These are phyloP conservation scores for Barnettozyma siamensis DNA, from an alignment of 805 yeast genomes.

Conservation along the genomic window DNA sequence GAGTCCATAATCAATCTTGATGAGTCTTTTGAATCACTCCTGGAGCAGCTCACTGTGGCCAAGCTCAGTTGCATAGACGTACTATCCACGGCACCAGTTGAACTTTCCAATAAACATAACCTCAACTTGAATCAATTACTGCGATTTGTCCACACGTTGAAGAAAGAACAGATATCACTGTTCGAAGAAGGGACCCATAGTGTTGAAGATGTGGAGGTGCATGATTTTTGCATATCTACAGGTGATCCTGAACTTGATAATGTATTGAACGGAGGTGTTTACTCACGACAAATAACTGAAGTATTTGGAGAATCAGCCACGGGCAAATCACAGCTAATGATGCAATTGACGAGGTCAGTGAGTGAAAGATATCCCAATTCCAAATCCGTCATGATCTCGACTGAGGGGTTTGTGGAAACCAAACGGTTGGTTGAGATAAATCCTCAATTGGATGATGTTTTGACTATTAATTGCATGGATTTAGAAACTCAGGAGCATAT, in stretches of 20 bases:
- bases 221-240: conserved; percentile 35
- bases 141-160: conserved; percentile 6
- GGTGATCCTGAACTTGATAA: conserved; percentile 49
- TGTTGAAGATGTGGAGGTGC: background rate
- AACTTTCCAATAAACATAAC: conserved; percentile 29
- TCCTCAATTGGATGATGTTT: conserved; percentile 35
- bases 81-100: conserved; percentile 31
- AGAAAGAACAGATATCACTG: conserved; percentile 24
- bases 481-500: conserved; percentile 72
- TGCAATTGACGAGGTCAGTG: conserved; percentile 57
- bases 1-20: conserved; percentile 30
- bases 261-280: conserved; percentile 51
- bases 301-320: conserved; percentile 78
- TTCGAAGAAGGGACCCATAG: conserved; percentile 18
- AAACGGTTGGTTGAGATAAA: conserved; percentile 49
- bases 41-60: conserved; percentile 21
- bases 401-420: conserved; percentile 72
- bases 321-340: conserved; percentile 78
- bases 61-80: conserved; percentile 35
- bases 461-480: conserved; percentile 56
- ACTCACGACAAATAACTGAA: conserved; percentile 57
- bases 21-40: conserved; percentile 24
- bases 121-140: conserved; percentile 22
- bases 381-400: conserved; percentile 65
- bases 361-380: conserved; percentile 43